Percentiles rank a stretch among this genome's conserved stretches.
Evolutionary conservation across 2,329 filamentous ascomycete species (phyloP).

Genomic region (Coniella lustricola): DNA sequence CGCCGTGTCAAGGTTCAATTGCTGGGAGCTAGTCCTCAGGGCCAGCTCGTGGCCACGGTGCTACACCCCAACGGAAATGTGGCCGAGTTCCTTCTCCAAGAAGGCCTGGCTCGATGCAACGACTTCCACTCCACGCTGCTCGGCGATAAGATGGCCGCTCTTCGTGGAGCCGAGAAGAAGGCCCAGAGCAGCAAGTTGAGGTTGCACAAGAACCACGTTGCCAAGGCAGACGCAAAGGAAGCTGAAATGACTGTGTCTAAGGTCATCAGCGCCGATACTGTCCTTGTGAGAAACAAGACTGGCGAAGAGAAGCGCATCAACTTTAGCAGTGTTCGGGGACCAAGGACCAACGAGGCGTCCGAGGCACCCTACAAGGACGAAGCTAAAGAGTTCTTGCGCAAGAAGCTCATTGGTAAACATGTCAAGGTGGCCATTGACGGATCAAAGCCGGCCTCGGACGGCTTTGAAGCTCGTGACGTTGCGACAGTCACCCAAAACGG

Average conservation of each 20-base stretch:
- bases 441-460: slow-evolving; percentile 80
- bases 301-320: slow-evolving; percentile 85
- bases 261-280: slow-evolving; percentile 80
- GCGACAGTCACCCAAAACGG: slow-evolving; percentile 77
- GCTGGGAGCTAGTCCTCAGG: slow-evolving; percentile 81
- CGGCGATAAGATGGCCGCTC: slow-evolving; percentile 76
- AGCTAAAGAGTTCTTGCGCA: slow-evolving; percentile 92
- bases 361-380: slow-evolving; percentile 86
- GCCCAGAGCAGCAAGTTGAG: slow-evolving; percentile 73
- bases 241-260: slow-evolving; percentile 78
- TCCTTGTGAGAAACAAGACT: slow-evolving; percentile 77
- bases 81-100: slow-evolving; percentile 80
- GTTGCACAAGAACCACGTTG: slow-evolving; percentile 74
- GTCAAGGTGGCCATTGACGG: slow-evolving; percentile 86
- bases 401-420: slow-evolving; percentile 92
- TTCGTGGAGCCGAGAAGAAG: slow-evolving; percentile 79
- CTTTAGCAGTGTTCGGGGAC: slow-evolving; percentile 86
- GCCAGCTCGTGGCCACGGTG: slow-evolving; percentile 81
- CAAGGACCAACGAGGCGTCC: slow-evolving; percentile 78
- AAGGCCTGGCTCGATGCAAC: slow-evolving; percentile 84
- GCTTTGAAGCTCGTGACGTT: slow-evolving; percentile 91
- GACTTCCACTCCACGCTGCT: slow-evolving; percentile 94
- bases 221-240: slow-evolving; percentile 58
- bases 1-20: slow-evolving; percentile 76
- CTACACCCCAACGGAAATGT: slow-evolving; percentile 90